Base-by-base conservation (phyloP, 179 eudicot species). In the Gypsophila paniculata region DNA sequence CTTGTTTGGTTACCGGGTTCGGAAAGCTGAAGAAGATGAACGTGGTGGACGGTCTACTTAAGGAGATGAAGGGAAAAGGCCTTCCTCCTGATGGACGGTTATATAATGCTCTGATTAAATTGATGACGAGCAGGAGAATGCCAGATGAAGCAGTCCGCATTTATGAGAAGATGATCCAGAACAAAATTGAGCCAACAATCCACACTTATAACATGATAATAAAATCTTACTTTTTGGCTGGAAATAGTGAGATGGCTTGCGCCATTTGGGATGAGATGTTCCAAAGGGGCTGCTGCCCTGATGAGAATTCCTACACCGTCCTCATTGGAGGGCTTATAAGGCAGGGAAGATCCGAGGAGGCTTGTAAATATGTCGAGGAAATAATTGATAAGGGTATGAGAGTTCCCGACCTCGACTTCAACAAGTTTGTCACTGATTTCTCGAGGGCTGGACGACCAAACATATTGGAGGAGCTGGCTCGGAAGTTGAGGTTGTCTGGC, bases 221-320 rank as follows among this genome's bases (percentile, higher is more conserved):
- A 96, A 94, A 86, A 69, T 85, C 90, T 6, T 91, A 78, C 71
- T 86, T 94, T 52, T 26, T 78, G 55, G 68, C 63, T 0, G 85
- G 80, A 64, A 81, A 90, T 51, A 77, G 80, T 49, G 89, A 86
- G 69, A 89, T 87, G 97, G 92, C 85, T 17, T 57, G 74, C 60
- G 87, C 84, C 8, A 85, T 87, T 75, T 94, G 97, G 96, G 90
- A 87, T 69, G 97, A 94, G 86, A 94, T 94, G 96, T 75, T 68
- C 61, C 76, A 60, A 73, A 89, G 65, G 39, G 91, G 99, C 15
- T 88, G 88, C 67, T 89, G 97, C 78, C 99, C 99, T 8, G 99
- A 91, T 74, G 99, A 91, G 61, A 94, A 85, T 72, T 77, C 92
- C 4, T 94, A 91, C 58, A 80, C 80, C 21, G 94, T 91, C 72